Percentiles rank a stretch among this genome's conserved stretches.
Conservation (phyloP, 2,329 filamentous ascomycete species). For the Nemania sp. region DNA sequence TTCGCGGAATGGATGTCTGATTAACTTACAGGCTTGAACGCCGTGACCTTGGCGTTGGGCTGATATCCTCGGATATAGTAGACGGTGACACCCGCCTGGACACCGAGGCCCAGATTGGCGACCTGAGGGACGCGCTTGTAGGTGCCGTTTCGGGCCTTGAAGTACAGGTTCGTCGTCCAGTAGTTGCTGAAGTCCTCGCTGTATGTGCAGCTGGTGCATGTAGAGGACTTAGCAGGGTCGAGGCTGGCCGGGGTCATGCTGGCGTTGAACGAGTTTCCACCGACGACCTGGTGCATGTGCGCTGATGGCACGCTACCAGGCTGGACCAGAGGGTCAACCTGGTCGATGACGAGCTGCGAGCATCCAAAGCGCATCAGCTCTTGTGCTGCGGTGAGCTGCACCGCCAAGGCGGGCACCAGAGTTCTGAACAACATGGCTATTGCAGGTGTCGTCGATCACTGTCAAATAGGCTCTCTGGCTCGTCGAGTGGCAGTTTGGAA, state of each 20-base stretch:
- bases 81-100: slow-evolving; percentile 40
- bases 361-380: slow-evolving; percentile 45
- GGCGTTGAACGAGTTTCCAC: slow-evolving; percentile 42
- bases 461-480: slow-evolving; percentile 1
- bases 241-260: slow-evolving; percentile 34
- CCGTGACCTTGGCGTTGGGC: slow-evolving; percentile 36
- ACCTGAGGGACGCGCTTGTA: slow-evolving; percentile 41
- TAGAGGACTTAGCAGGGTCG: slow-evolving; percentile 37
- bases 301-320: slow-evolving; percentile 39
- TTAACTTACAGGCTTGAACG: slow-evolving; percentile 37
- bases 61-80: slow-evolving; percentile 43
- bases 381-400: slow-evolving; percentile 38
- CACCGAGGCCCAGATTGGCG: slow-evolving; percentile 38
- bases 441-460: slow-evolving; percentile 17
- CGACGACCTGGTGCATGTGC: slow-evolving; percentile 42
- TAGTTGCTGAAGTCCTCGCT: slow-evolving; percentile 43
- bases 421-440: slow-evolving; percentile 39
- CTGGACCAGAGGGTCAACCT: slow-evolving; percentile 40
- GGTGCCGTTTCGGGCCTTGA: slow-evolving; percentile 40
- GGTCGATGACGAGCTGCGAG: slow-evolving; percentile 44
- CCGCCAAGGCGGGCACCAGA: slow-evolving; percentile 37
- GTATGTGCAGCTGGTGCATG: slow-evolving; percentile 42
- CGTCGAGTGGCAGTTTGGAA: background rate
- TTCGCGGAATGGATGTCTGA: background rate
- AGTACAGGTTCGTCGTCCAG: slow-evolving; percentile 42